A percentile compares a stretch with the other conserved stretches of the same genome.
Evolutionary conservation across 2,329 filamentous ascomycete genomes (phyloP).

Genomic region (Colletotrichum spaethianum): DNA sequence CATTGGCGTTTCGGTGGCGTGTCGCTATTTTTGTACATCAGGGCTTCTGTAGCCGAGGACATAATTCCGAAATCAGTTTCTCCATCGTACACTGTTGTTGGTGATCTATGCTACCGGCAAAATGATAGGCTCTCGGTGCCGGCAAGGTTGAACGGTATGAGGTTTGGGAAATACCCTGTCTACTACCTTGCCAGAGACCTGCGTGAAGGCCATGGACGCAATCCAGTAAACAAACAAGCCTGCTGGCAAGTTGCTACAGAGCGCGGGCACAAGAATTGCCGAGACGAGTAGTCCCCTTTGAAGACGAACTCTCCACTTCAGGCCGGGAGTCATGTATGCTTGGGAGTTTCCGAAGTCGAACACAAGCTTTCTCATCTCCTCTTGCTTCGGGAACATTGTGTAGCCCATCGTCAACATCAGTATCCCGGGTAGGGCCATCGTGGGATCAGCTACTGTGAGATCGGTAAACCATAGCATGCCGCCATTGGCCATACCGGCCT

Average conservation of each 20-base stretch:
- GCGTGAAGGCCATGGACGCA: slow-evolving; percentile 43
- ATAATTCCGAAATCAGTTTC: slow-evolving; percentile 11
- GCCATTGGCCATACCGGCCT: slow-evolving; percentile 57
- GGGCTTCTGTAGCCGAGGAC: slow-evolving; percentile 12
- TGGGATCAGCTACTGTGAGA: slow-evolving; percentile 67
- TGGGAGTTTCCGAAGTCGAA: slow-evolving; percentile 2
- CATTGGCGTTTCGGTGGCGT: slow-evolving; percentile 34
- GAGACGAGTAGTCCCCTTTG: slow-evolving; percentile 15
- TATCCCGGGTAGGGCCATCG: slow-evolving; percentile 58
- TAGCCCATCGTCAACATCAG: slow-evolving; percentile 21
- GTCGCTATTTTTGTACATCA: slow-evolving; percentile 39
- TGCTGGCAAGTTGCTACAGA: slow-evolving; percentile 54
- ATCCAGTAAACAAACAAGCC: slow-evolving; percentile 59
- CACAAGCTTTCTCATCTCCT: slow-evolving; percentile 6
- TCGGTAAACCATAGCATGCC: slow-evolving; percentile 71
- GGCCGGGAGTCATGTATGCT: background rate
- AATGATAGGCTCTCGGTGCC: background rate
- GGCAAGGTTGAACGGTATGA: background rate
- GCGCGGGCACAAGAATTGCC: slow-evolving; percentile 48
- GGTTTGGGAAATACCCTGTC: background rate
- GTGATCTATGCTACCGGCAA: background rate
- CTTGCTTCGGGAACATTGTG: slow-evolving; percentile 3
- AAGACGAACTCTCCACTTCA: slow-evolving; percentile 27
- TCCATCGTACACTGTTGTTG: background rate
- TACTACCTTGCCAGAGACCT: background rate